Evolutionary conservation across 108 stramenopile species (phyloP).

Genomic region (Nitzschia sp.): DNA sequence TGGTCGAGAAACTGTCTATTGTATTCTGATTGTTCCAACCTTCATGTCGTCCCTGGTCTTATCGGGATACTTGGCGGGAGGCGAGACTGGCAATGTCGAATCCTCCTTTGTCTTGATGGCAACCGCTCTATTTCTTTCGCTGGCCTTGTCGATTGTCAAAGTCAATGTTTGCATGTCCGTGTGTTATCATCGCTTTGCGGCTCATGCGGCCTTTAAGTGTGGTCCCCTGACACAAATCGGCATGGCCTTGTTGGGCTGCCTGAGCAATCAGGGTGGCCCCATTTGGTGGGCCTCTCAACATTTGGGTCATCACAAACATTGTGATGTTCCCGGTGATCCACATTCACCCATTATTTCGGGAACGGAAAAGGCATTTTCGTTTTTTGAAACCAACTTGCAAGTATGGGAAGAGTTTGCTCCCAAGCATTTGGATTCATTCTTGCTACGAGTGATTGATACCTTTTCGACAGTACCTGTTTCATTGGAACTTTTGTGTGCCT

Average conservation of each 20-base stretch:
- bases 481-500: slow-evolving; percentile 24
- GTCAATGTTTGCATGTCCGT: slow-evolving; percentile 58
- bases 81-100: not conserved
- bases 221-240: slow-evolving; percentile 33
- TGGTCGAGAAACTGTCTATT: slow-evolving; percentile 39
- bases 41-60: slow-evolving; percentile 40
- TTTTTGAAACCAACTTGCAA: slow-evolving; percentile 31
- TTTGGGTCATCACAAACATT: slow-evolving; percentile 65
- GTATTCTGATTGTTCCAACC: slow-evolving; percentile 44
- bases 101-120: slow-evolving; percentile 5
- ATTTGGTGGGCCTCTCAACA: slow-evolving; percentile 74
- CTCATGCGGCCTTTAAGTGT: slow-evolving; percentile 65
- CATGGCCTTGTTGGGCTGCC: slow-evolving; percentile 49
- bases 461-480: slow-evolving; percentile 36
- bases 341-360: slow-evolving; percentile 54
- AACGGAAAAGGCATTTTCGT: slow-evolving; percentile 51
- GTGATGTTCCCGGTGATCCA: slow-evolving; percentile 57
- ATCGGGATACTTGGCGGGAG: not conserved
- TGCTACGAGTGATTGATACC: slow-evolving; percentile 46
- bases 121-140: not conserved
- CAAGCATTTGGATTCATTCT: slow-evolving; percentile 39
- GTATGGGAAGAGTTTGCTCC: slow-evolving; percentile 58
- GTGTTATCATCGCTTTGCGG: slow-evolving; percentile 63
- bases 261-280: slow-evolving; percentile 62
- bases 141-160: slow-evolving; percentile 25